Evolutionary conservation across 2,329 filamentous ascomycete genomes (phyloP), one percentile per base, ranked within the genome.

Genomic region (Aspergillus transmontanensis): DNA sequence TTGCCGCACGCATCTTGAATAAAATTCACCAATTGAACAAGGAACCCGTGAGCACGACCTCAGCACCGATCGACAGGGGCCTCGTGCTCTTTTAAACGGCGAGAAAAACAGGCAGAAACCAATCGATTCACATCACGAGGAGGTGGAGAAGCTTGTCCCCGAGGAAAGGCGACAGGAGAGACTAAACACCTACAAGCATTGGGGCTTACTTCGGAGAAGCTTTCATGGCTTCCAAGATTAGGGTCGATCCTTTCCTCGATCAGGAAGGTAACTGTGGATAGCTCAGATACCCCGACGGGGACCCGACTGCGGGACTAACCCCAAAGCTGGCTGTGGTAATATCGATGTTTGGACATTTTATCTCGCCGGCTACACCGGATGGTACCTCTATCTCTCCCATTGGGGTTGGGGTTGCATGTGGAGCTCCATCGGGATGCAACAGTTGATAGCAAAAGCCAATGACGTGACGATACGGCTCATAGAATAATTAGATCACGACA

Each of bases 1-100:
- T 55, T 6, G 45, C 21, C 11, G 41, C 36, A 59, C 56, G 61
- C 64, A 66, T 66, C 32, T 1, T 64, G 55, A 4, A 11, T 16
- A 10, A 11, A 5, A 2, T 39, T 23, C 7, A 7, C 19, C 7
- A 26, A 21, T 9, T 36, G 51, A 26, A 6, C n/a, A 39, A 36
- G 21, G n/a, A 26, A 39, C n/a, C 30, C n/a, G 28, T 23, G 4
- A 19, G 10, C 21, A 2, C 19, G 23, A 54, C n/a, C 9, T 12
- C 51, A 54, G 30, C 21, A 14, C 36, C 51, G 19, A 54, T 54
- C 51, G 32, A 23, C 51, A 28, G 32, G 51, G 32, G 34, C 32
- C 36, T 16, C 30, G 51, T 30, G 16, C 30, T 39, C 32, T 10
- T 55, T 39, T 55, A 39, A 55, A 55, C 51, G 6, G 21, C n/a